Conservation (phyloP, 2,329 filamentous ascomycete genomes). For the Alternaria atra region DNA sequence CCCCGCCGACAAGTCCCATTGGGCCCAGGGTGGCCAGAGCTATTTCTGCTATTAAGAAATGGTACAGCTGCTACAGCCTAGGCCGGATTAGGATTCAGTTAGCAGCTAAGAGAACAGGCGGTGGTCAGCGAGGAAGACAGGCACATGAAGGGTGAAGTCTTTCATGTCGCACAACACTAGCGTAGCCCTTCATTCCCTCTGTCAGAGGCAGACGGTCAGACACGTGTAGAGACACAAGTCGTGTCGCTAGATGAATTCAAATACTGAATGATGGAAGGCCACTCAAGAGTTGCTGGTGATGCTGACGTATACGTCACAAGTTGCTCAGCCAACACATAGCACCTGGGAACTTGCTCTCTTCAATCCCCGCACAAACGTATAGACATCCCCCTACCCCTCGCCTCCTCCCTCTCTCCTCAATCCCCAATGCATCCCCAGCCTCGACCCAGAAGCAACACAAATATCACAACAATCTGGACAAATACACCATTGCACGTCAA, state of each 20-base stretch:
- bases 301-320: not conserved
- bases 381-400: no score
- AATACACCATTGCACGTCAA: not conserved
- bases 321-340: not conserved
- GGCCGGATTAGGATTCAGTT: not conserved
- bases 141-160: not conserved
- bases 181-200: not conserved
- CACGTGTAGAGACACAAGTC: not conserved
- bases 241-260: not conserved
- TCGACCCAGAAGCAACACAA: not conserved
- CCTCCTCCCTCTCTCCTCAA: not conserved
- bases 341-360: not conserved
- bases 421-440: not conserved
- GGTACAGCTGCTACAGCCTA: not conserved
- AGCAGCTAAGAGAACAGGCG: not conserved
- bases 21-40: not conserved
- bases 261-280: not conserved
- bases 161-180: not conserved
- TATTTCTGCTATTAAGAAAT: constrained; percentile 1
- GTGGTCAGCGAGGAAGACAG: not conserved
- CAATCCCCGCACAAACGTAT: not conserved
- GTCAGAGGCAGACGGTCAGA: not conserved
- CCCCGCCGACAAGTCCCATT: not conserved
- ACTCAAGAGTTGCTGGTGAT: not conserved
- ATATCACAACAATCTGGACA: not conserved